Evolutionary conservation across 1,284 basidiomycete genomes (phyloP).

Genomic region (Ganoderma sp.): DNA sequence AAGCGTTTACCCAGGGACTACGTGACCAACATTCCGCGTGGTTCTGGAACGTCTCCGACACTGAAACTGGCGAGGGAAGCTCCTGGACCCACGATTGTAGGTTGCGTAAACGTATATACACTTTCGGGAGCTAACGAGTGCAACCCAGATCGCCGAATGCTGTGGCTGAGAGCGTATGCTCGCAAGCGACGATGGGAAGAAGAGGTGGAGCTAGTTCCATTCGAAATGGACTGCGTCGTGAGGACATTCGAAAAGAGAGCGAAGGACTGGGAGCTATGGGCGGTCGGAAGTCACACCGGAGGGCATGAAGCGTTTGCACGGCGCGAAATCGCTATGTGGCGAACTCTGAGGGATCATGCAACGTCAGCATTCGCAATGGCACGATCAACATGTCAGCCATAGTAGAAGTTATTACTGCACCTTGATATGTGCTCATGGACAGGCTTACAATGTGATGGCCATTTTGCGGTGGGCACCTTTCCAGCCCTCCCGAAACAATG

Average conservation of each 20-base stretch:
- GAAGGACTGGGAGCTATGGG: neutral
- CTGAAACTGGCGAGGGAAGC: neutral
- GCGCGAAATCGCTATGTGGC: neutral
- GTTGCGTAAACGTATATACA: too few species aligned
- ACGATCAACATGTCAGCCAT: too few species aligned
- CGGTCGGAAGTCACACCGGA: neutral
- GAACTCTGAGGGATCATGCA: neutral
- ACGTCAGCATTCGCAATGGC: too few species aligned
- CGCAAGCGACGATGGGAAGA: slow-evolving; percentile 6
- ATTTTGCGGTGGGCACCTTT: too few species aligned
- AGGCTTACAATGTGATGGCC: too few species aligned
- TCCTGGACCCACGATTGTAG: too few species aligned
- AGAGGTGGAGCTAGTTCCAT: neutral
- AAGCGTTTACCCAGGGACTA: slow-evolving; percentile 3
- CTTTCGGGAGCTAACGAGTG: too few species aligned
- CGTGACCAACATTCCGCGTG: neutral
- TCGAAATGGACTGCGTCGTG: slow-evolving; percentile 12
- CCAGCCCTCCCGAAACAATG: too few species aligned
- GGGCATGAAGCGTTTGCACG: neutral
- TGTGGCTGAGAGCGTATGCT: slow-evolving; percentile 8
- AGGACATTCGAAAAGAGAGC: neutral
- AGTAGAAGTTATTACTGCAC: too few species aligned
- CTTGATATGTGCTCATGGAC: too few species aligned
- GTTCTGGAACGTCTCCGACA: slow-evolving; percentile 12
- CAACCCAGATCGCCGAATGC: slow-evolving; percentile 7